These are phyloP conservation scores for Eutrema yunnanense DNA, from an alignment of 345 rosid genomes.

Conservation along the genomic window DNA sequence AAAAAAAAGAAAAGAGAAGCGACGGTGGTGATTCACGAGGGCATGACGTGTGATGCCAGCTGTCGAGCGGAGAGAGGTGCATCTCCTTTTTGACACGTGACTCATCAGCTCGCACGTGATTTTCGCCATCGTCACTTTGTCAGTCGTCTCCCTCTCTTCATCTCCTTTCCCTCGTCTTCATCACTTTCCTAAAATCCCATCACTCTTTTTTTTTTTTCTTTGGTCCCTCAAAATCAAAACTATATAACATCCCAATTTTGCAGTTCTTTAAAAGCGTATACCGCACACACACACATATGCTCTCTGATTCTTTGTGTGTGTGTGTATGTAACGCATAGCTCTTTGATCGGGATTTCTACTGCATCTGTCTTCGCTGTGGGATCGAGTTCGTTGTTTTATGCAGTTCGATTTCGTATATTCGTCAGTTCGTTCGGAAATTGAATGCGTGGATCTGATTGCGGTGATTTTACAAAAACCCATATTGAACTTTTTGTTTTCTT, in stretches of 20 bases:
- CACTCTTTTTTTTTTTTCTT: background rate
- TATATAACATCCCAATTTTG: background rate
- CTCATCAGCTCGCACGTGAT: constrained; percentile 35
- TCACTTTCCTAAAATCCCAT: constrained; percentile 26
- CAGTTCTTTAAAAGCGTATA: background rate
- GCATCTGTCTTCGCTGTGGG: constrained; percentile 10
- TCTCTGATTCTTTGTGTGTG: background rate
- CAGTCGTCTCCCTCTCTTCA: constrained; percentile 21
- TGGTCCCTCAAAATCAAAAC: constrained; percentile 5
- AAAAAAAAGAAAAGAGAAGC: background rate
- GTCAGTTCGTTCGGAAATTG: constrained; percentile 6
- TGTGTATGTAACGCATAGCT: constrained; percentile 3
- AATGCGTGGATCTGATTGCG: constrained; percentile 35
- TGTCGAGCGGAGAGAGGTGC: constrained; percentile 52
- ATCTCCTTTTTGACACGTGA: constrained; percentile 50
- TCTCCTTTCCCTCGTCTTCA: constrained; percentile 26
- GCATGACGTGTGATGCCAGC: constrained; percentile 46
- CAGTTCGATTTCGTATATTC: constrained; percentile 4
- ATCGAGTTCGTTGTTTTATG: constrained; percentile 6
- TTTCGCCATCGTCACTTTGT: constrained; percentile 15
- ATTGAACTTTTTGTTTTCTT: background rate
- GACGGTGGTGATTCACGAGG: constrained; percentile 40
- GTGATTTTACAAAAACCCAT: constrained; percentile 27
- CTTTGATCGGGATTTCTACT: constrained; percentile 16
- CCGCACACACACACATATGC: constrained; percentile 1